A percentile compares a stretch with the other conserved stretches of the same genome.
Conservation (phyloP, 495 filamentous ascomycete species). For the Aspergillus haitiensis region DNA sequence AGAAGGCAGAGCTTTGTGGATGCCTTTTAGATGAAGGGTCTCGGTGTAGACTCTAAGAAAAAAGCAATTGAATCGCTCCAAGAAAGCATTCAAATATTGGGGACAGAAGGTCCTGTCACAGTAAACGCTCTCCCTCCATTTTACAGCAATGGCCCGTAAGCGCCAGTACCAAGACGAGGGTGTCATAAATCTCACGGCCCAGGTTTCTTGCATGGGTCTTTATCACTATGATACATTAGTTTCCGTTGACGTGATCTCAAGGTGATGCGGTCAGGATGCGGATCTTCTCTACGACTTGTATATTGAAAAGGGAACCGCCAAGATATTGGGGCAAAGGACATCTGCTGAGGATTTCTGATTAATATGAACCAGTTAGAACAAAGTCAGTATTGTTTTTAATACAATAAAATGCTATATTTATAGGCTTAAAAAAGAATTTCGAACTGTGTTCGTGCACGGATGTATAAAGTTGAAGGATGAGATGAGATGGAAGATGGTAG, state of each 20-base stretch:
- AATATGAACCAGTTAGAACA: too few species aligned
- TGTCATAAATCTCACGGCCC: neutral
- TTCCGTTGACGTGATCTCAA: neutral
- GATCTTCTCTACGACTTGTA: neutral
- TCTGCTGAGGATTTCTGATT: too few species aligned
- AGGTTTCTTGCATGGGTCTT: neutral
- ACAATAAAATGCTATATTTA: too few species aligned
- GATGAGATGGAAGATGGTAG: too few species aligned
- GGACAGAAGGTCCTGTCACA: constrained; percentile 13
- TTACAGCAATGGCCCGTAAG: constrained; percentile 3
- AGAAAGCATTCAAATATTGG: constrained; percentile 9
- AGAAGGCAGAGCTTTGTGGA: constrained; percentile 6
- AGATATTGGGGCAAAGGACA: neutral
- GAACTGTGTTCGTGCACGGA: too few species aligned
- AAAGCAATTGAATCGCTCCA: constrained; percentile 1
- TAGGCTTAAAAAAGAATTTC: too few species aligned
- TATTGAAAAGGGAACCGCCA: neutral
- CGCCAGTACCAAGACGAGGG: constrained; percentile 1
- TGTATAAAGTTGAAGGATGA: too few species aligned
- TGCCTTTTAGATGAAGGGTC: constrained; percentile 12
- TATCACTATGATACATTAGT: neutral
- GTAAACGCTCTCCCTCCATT: constrained; percentile 7
- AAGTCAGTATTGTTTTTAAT: too few species aligned
- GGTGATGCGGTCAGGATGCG: neutral
- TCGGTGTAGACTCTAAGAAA: constrained; percentile 1